Evolutionary conservation across 2,329 filamentous ascomycete species (phyloP).

Genomic region (Ascochyta fabae): DNA sequence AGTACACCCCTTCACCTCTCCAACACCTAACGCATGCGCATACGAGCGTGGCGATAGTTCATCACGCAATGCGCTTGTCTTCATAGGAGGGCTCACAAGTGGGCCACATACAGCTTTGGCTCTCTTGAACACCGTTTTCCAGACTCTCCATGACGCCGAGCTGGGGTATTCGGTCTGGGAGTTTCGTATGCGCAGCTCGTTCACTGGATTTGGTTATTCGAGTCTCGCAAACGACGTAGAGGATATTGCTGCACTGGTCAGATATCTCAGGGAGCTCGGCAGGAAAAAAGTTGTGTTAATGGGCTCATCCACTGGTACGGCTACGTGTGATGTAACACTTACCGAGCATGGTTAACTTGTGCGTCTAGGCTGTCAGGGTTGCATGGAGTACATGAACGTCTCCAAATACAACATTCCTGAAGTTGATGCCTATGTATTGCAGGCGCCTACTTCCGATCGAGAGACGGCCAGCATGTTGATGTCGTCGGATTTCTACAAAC

Average conservation of each 20-base stretch:
- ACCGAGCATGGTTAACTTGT: background rate
- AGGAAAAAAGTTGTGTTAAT: conserved; percentile 14
- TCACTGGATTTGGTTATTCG: conserved; percentile 25
- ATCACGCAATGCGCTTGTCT: conserved; percentile 19
- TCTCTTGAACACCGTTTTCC: conserved; percentile 4
- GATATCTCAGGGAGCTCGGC: conserved; percentile 13
- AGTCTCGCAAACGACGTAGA: conserved; percentile 22
- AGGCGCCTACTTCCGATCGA: conserved; percentile 24
- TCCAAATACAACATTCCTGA: background rate
- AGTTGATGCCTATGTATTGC: conserved; percentile 19
- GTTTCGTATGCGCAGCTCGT: conserved; percentile 26
- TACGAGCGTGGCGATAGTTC: conserved; percentile 18
- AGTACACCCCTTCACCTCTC: conserved; percentile 18
- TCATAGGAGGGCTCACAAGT: conserved; percentile 20
- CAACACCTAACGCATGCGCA: conserved; percentile 12
- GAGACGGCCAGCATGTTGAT: conserved; percentile 22
- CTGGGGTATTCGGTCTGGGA: conserved; percentile 21
- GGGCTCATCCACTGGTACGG: conserved; percentile 14
- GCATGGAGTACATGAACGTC: background rate
- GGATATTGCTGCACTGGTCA: conserved; percentile 17
- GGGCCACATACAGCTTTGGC: conserved; percentile 18
- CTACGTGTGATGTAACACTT: background rate
- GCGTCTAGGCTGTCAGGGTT: background rate
- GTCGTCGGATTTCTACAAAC: conserved; percentile 9
- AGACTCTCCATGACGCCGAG: background rate